These are phyloP conservation scores for Anethum foeniculum DNA, from an alignment of 140 eudicot genomes.

Conservation along the genomic window DNA sequence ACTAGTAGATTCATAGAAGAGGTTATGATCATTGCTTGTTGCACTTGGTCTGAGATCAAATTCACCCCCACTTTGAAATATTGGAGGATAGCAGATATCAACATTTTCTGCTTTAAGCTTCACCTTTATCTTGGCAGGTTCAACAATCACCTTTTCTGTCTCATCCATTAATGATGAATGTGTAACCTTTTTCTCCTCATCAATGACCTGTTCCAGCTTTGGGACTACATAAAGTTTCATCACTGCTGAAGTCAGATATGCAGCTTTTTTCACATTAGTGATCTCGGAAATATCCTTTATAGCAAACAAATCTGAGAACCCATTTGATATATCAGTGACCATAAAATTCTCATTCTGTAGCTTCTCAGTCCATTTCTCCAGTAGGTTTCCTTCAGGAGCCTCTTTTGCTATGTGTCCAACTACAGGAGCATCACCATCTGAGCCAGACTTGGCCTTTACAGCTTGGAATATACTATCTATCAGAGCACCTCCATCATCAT, in stretches of 20 bases:
- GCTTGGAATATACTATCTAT: constrained; percentile 16
- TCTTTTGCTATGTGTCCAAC: constrained; percentile 17
- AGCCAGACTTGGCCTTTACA: constrained; percentile 4
- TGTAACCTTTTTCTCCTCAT: constrained; percentile 17
- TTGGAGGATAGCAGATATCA: constrained; percentile 18
- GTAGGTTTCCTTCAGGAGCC: constrained; percentile 16
- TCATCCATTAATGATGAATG: constrained; percentile 15
- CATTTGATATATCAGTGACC: constrained; percentile 12
- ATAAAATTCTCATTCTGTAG: constrained; percentile 4
- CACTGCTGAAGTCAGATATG: constrained; percentile 9
- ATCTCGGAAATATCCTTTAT: constrained; percentile 13
- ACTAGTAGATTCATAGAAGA: constrained; percentile 14
- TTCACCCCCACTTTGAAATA: constrained; percentile 18
- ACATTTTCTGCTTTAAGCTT: constrained; percentile 13
- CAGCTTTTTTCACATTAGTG: constrained; percentile 16
- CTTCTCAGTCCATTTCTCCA: constrained; percentile 12
- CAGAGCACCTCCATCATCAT: constrained; percentile 10
- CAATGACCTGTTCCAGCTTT: constrained; percentile 14
- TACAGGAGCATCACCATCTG: constrained; percentile 11
- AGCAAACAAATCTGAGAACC: constrained; percentile 15
- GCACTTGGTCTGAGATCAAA: constrained; percentile 20
- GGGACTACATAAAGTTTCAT: constrained; percentile 18
- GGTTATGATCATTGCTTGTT: constrained; percentile 13
- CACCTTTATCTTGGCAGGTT: constrained; percentile 12
- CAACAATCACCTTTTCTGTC: constrained; percentile 11